These are phyloP conservation scores for Aethionema arabicum DNA, from an alignment of 345 rosid genomes.

Conservation along the genomic window DNA sequence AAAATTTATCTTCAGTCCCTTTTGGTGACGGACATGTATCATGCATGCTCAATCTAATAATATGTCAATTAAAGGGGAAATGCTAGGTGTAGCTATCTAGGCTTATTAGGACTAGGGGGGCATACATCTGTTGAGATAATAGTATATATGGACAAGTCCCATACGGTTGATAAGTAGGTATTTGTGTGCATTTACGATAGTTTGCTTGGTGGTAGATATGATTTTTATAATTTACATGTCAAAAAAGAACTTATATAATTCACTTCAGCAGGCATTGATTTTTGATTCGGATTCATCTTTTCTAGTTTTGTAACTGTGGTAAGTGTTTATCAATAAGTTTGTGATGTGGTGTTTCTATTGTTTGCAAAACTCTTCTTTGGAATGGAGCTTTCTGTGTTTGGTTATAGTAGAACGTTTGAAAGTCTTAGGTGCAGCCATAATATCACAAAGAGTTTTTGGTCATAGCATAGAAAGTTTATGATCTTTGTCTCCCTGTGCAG, in stretches of 20 bases:
- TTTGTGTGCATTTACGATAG: conserved; percentile 5
- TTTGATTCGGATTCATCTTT: conserved; percentile 10
- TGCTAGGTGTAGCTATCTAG: too few species aligned
- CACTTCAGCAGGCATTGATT: conserved; percentile 12
- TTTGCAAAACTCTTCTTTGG: conserved; percentile 1
- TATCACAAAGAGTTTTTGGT: background rate
- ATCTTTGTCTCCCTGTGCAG: conserved; percentile 40
- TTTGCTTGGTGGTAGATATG: conserved; percentile 15
- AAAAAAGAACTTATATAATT: conserved; percentile 8
- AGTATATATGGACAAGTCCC: conserved; percentile 4
- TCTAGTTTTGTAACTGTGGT: background rate
- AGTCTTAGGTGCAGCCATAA: background rate
- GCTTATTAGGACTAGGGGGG: conserved; percentile 10
- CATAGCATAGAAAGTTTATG: background rate
- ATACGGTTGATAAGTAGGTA: background rate
- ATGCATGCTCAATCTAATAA: too few species aligned
- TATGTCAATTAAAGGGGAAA: too few species aligned
- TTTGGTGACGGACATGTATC: conserved; percentile 12
- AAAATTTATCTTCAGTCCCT: background rate
- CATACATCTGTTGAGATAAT: conserved; percentile 6
- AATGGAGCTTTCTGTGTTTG: conserved; percentile 3
- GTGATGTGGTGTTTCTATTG: conserved; percentile 10
- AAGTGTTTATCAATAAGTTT: conserved; percentile 6
- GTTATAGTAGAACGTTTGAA: conserved; percentile 3
- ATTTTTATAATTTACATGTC: background rate